These are phyloP conservation scores for Phytophthora lateralis DNA, from an alignment of 352 stramenopile species.

Conservation along the genomic window DNA sequence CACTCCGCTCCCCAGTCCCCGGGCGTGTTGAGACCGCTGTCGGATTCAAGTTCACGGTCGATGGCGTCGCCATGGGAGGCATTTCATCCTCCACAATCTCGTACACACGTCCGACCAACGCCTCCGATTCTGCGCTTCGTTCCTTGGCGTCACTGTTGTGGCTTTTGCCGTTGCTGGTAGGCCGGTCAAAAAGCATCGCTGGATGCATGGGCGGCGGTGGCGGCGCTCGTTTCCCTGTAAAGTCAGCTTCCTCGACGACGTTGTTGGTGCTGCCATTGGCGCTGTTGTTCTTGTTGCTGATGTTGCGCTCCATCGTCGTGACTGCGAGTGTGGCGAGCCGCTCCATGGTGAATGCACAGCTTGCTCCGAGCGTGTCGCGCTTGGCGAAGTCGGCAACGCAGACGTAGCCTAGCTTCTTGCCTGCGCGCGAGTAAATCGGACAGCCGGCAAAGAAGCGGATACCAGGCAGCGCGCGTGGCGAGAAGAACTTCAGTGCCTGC, in stretches of 20 bases:
- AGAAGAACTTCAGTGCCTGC: conserved; percentile 64
- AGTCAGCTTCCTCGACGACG: conserved; percentile 35
- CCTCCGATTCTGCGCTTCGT: conserved; percentile 15
- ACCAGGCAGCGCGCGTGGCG: conserved; percentile 39
- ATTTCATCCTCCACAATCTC: conserved; percentile 48
- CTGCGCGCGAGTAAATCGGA: conserved; percentile 74
- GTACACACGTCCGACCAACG: conserved; percentile 42
- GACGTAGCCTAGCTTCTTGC: conserved; percentile 77
- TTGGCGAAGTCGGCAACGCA: conserved; percentile 80
- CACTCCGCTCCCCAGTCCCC: conserved; percentile 44
- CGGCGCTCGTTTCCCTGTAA: conserved; percentile 22
- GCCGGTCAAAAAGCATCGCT: conserved; percentile 53
- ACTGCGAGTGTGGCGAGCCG: conserved; percentile 74
- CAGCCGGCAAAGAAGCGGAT: conserved; percentile 83
- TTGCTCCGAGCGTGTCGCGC: conserved; percentile 74
- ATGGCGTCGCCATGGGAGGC: conserved; percentile 27
- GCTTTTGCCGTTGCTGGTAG: conserved; percentile 11
- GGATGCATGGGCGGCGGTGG: conserved; percentile 33
- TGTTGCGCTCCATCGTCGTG: conserved; percentile 77
- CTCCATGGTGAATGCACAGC: conserved; percentile 83
- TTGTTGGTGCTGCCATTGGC: conserved; percentile 13
- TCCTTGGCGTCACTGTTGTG: conserved; percentile 12
- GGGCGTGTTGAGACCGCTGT: conserved; percentile 10
- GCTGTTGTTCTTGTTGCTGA: conserved; percentile 37
- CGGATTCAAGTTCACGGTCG: conserved; percentile 28